phyloP scores from a whole-genome alignment of 169 alveolate genomes.

The Blepharisma undulans region DNA sequence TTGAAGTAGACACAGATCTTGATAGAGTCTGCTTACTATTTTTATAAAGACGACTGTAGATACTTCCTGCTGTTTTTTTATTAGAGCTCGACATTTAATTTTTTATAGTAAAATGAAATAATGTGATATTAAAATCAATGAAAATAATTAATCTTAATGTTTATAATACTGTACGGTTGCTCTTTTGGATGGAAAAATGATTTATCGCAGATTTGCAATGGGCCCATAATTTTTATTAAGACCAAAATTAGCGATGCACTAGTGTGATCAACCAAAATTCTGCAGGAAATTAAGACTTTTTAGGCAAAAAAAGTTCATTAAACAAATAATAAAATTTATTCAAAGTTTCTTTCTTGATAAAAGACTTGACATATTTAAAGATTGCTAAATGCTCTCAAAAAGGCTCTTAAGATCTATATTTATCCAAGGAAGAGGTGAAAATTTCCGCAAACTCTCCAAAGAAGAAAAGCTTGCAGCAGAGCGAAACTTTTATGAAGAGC shows the following conservation, averaged over 20 bases:
- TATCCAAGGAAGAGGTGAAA: constrained; percentile 9
- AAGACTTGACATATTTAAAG: not conserved
- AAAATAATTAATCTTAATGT: too few relatives aligned
- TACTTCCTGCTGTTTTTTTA: not conserved
- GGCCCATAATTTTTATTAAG: too few relatives aligned
- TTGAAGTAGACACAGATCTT: not conserved
- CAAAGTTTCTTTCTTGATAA: too few relatives aligned
- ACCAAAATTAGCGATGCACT: too few relatives aligned
- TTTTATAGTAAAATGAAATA: not conserved
- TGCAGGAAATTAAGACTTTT: too few relatives aligned
- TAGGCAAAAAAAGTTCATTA: too few relatives aligned
- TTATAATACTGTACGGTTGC: too few relatives aligned
- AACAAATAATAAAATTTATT: too few relatives aligned
- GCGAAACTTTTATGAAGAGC: not conserved
- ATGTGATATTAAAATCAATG: too few relatives aligned
- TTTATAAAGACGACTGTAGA: not conserved
- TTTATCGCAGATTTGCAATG: too few relatives aligned
- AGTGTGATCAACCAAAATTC: too few relatives aligned
- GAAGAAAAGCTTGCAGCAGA: constrained; percentile 26
- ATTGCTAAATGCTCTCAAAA: not conserved
- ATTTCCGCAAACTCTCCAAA: not conserved
- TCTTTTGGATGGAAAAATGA: too few relatives aligned
- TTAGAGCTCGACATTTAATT: not conserved
- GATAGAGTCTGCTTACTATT: not conserved
- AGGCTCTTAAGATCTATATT: not conserved